Evolutionary conservation across 805 yeast genomes (phyloP).

Genomic region (Wickerhamia fluorescens): DNA sequence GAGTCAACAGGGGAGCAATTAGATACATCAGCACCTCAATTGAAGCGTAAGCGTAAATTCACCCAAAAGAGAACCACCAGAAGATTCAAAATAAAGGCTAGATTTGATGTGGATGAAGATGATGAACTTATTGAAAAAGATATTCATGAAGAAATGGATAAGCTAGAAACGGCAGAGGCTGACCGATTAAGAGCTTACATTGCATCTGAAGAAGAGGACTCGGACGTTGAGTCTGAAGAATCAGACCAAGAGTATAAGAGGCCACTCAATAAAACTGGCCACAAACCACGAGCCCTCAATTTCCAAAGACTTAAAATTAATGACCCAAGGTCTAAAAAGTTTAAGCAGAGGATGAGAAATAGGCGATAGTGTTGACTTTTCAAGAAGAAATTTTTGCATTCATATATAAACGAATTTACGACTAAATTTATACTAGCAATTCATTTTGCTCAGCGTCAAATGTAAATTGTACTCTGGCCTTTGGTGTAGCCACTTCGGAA

Average conservation of each 20-base stretch:
- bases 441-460: slow-evolving; percentile 16
- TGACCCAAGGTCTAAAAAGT: slow-evolving; percentile 34
- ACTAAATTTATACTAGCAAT: slow-evolving; percentile 12
- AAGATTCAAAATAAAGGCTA: slow-evolving; percentile 43
- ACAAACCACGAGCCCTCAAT: slow-evolving; percentile 23
- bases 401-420: neutral
- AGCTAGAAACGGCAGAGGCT: slow-evolving; percentile 24
- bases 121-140: slow-evolving; percentile 31
- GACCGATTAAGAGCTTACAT: slow-evolving; percentile 16
- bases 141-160: slow-evolving; percentile 35
- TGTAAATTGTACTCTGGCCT: slow-evolving; percentile 22
- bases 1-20: neutral
- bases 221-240: slow-evolving; percentile 9
- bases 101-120: slow-evolving; percentile 12
- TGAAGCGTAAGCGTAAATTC: slow-evolving; percentile 20
- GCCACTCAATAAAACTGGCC: slow-evolving; percentile 7
- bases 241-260: slow-evolving; percentile 17
- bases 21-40: neutral
- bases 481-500: slow-evolving; percentile 2
- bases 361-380: neutral
- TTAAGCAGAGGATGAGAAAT: slow-evolving; percentile 28
- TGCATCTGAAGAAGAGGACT: slow-evolving; percentile 9
- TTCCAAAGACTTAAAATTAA: slow-evolving; percentile 49
- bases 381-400: neutral
- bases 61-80: slow-evolving; percentile 50